Conservation (phyloP, 2,329 filamentous ascomycete genomes). For the Neopestalotiopsis clavispora region DNA sequence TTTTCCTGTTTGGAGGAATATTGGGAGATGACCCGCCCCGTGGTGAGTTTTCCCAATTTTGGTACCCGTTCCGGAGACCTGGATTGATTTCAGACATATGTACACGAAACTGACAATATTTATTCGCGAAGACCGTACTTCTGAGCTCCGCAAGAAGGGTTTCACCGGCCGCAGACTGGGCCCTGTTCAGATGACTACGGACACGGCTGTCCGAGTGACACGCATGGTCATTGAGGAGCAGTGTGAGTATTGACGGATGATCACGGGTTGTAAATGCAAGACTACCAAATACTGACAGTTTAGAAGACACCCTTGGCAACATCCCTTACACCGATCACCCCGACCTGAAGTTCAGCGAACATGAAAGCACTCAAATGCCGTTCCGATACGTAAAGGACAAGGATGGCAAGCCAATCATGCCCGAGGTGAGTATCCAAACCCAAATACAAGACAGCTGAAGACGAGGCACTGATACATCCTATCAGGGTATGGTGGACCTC, state of each 20-base stretch:
- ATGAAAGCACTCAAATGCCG: constrained; percentile 96
- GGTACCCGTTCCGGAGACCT: background rate
- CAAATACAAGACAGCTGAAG: background rate
- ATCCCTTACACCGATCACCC: constrained; percentile 87
- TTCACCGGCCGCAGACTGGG: constrained; percentile 87
- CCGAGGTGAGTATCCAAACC: constrained; percentile 63
- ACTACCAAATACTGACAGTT: background rate
- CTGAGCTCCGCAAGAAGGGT: constrained; percentile 92
- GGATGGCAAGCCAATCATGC: constrained; percentile 86
- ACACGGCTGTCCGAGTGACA: constrained; percentile 94
- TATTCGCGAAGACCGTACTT: constrained; percentile 68
- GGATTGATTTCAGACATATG: background rate
- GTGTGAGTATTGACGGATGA: constrained; percentile 55
- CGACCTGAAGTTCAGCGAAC: constrained; percentile 85
- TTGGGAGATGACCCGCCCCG: constrained; percentile 92
- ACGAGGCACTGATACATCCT: constrained; percentile 20
- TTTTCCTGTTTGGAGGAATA: constrained; percentile 95
- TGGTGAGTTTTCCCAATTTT: constrained; percentile 59
- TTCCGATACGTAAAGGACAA: constrained; percentile 88
- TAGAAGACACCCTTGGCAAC: constrained; percentile 73
- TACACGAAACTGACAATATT: background rate
- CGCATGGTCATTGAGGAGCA: constrained; percentile 85
- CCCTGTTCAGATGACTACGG: constrained; percentile 96
- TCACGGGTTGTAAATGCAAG: constrained; percentile 13
- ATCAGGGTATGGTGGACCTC: constrained; percentile 89